Evolutionary conservation across 2,329 filamentous ascomycete genomes (phyloP).

Genomic region (Capronia epimyces): DNA sequence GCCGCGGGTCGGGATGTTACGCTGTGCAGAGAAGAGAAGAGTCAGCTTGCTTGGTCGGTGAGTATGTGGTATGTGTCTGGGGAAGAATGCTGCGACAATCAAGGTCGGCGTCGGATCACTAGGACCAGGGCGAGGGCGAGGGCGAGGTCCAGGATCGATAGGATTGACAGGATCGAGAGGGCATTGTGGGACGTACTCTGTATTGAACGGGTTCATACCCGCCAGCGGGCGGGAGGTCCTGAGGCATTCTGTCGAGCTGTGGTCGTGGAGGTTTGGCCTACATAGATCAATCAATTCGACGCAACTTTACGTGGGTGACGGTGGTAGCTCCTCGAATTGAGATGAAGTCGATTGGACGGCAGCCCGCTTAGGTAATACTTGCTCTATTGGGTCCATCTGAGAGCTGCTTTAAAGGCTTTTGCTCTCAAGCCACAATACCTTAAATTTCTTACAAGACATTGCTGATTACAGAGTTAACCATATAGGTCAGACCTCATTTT

Average conservation of each 20-base stretch:
- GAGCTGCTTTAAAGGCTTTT: constrained; percentile 4
- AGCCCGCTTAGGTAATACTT: neutral
- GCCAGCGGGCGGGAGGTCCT: constrained; percentile 93
- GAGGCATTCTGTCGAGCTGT: constrained; percentile 59
- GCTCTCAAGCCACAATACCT: no score
- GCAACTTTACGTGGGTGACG: neutral
- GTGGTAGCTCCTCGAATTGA: constrained; percentile 7
- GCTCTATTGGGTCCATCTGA: no score
- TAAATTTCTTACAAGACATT: no score
- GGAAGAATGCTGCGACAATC: no score
- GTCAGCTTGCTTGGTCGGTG: no score
- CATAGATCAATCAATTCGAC: constrained; percentile 7
- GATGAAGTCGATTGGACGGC: constrained; percentile 10
- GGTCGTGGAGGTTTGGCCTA: constrained; percentile 3
- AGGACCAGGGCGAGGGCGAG: constrained; percentile 2
- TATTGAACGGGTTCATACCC: constrained; percentile 97
- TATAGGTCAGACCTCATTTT: no score
- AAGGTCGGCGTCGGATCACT: no score
- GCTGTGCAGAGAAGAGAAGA: constrained; percentile 46
- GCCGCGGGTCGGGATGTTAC: constrained; percentile 85
- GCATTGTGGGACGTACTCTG: constrained; percentile 58
- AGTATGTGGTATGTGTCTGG: no score
- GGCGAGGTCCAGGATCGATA: no score
- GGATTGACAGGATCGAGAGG: neutral
- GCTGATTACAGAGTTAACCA: no score